A percentile compares a stretch with the other conserved stretches of the same genome.
phyloP scores from a whole-genome alignment of 257 asterid species.

The Handroanthus guayacan region DNA sequence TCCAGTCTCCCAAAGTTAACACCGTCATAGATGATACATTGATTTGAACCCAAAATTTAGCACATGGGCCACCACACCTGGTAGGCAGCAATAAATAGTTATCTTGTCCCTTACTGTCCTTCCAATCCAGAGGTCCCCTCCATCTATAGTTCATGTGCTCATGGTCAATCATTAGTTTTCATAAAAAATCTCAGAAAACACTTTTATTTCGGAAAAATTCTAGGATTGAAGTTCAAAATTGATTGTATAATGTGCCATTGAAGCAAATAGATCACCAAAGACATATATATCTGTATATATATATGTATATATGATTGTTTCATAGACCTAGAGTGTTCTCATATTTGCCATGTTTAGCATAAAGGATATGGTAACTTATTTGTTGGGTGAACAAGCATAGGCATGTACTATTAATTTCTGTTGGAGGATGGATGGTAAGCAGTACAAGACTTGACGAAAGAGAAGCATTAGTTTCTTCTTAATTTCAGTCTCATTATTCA shows the following conservation, averaged over 20 bases:
- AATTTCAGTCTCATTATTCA: not conserved
- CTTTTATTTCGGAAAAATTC: not conserved
- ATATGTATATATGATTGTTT: not conserved
- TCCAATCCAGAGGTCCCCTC: not conserved
- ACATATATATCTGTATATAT: no score
- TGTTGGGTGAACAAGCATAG: not conserved
- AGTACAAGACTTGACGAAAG: not conserved
- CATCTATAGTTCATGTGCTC: conserved; percentile 8
- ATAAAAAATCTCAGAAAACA: not conserved
- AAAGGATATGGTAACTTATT: not conserved
- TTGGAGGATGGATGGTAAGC: not conserved
- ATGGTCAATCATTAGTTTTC: conserved; percentile 17
- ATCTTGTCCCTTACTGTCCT: not conserved
- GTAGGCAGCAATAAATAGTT: no score
- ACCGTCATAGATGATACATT: no score
- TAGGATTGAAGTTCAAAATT: not conserved
- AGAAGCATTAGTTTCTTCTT: not conserved
- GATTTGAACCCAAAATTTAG: not conserved
- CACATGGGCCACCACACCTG: not conserved
- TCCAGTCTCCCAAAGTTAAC: no score
- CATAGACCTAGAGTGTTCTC: not conserved
- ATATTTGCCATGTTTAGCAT: not conserved
- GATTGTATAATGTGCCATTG: not conserved
- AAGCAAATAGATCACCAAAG: not conserved
- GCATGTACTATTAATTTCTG: not conserved